phyloP scores from a whole-genome alignment of 2,329 filamentous ascomycete species.

The Annulohypoxylon truncatum region DNA sequence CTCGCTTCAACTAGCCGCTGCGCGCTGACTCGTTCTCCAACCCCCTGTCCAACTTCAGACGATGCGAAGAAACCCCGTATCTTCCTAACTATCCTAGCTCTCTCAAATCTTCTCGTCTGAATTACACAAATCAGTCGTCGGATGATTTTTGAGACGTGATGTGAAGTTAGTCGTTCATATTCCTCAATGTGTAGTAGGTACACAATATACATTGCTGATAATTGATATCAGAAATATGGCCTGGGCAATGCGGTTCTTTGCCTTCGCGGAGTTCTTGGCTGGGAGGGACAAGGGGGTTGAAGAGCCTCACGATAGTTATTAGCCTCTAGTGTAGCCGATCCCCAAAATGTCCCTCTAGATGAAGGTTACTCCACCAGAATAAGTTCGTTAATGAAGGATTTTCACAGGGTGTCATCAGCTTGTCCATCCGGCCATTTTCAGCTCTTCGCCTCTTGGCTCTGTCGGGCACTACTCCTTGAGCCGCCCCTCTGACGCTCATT shows the following conservation, averaged over 20 bases:
- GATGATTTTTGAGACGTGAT: neutral
- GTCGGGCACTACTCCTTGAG: slow-evolving; percentile 10
- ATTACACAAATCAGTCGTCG: neutral
- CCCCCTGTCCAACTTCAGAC: slow-evolving; percentile 31
- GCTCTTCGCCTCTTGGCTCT: slow-evolving; percentile 15
- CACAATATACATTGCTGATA: neutral
- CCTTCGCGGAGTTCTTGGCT: neutral
- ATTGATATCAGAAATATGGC: neutral
- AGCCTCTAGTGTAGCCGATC: slow-evolving; percentile 15
- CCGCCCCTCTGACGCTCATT: slow-evolving; percentile 12
- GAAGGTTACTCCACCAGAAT: slow-evolving; percentile 10
- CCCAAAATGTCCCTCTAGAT: slow-evolving; percentile 6
- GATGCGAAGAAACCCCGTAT: slow-evolving; percentile 10
- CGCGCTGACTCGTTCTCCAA: neutral
- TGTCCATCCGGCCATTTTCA: slow-evolving; percentile 6
- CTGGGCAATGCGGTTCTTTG: neutral
- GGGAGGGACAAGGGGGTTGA: neutral
- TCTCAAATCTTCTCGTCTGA: neutral
- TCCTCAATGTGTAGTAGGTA: neutral
- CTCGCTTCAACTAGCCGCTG: slow-evolving; percentile 27
- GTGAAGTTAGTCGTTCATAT: neutral
- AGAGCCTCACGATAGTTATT: slow-evolving; percentile 37
- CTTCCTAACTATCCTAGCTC: neutral
- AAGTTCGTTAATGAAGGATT: slow-evolving; percentile 26
- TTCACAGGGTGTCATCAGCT: slow-evolving; percentile 13